Base-by-base conservation (phyloP, 495 filamentous ascomycete species). In the Astrocystis sublimbata region DNA sequence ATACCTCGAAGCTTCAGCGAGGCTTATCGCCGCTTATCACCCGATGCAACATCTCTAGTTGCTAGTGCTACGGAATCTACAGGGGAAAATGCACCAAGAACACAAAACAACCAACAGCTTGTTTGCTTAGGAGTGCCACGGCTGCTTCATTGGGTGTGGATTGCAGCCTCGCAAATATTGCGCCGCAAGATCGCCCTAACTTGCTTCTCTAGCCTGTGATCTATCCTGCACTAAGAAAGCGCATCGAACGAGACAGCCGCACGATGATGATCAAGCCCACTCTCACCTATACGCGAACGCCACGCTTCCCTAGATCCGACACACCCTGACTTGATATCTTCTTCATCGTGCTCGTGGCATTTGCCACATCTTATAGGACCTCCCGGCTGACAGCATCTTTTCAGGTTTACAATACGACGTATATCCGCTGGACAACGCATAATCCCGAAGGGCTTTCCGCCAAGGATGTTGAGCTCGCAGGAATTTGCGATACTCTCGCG, bases 361-460 rank as follows among this genome's bases (percentile, higher is more conserved):
- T n/a, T 24, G 9, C 31, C 21, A 24, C 36, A 7, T 17, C 13
- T 19, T 15, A 21, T 28, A 24, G 15, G 6, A 28, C 33, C 50
- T 19, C 6, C 5, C 21, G 13, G 6, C 33, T 24, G 17, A 26
- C 36, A 12, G 23, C 23, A 41, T 8, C 31, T 19, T 17, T 23
- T 30, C 56, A 88, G 85, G 78, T 83, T 6, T 89, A 84, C 72
- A 87, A 87, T 64, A 83, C 75, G 28, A 80, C 80, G 15, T 80
- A 79, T 65, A 85, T 89, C 57, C 79, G 85, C 41, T 92, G 88
- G 90, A 92, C 89, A 10, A 92, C 90, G 17, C 89, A 93, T 73
- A 78, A 78, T 45, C 88, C 88, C 8, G 77, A 79, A 21, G 89
- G 90, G n/a, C 78, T 93, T n/a, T 88, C 87, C 0, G 61, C 75